These are phyloP conservation scores for Umbellularia californica DNA, from an alignment of 164 flowering plant genomes.

Conservation along the genomic window DNA sequence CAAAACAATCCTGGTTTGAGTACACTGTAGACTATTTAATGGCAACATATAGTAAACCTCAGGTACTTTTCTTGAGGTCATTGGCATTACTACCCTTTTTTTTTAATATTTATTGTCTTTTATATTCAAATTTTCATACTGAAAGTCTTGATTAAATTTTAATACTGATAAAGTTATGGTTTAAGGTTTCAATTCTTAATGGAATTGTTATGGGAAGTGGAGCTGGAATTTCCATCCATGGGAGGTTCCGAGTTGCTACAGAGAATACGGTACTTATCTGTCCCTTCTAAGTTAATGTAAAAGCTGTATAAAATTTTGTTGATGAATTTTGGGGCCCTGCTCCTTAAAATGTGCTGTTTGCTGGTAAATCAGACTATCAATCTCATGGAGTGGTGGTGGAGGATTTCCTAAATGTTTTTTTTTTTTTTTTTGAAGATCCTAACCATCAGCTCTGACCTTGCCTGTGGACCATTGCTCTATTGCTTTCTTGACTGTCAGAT, in stretches of 20 bases:
- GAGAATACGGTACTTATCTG: conserved; percentile 71
- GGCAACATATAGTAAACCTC: conserved; percentile 42
- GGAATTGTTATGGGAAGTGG: conserved; percentile 99
- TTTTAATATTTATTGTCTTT: too few species aligned
- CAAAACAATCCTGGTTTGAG: conserved; percentile 23
- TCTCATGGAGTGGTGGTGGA: too few species aligned
- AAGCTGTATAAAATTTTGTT: neutral
- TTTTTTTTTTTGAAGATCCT: too few species aligned
- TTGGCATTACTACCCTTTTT: too few species aligned
- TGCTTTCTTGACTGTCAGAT: too few species aligned
- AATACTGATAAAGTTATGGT: conserved; percentile 6
- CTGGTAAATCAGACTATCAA: neutral
- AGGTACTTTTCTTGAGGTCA: conserved; percentile 15
- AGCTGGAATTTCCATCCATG: conserved; percentile 84
- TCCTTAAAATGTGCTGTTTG: neutral
- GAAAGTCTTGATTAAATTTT: neutral
- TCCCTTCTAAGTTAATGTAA: neutral
- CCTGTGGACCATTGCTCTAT: too few species aligned
- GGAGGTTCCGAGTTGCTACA: conserved; percentile 85
- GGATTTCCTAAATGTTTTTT: too few species aligned
- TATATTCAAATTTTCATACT: too few species aligned
- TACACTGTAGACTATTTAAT: conserved; percentile 30
- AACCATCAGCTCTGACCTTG: too few species aligned
- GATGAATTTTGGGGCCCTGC: neutral
- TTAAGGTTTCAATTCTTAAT: conserved; percentile 87